Conservation (phyloP, 305 asterid species). For the Coffea humblotiana region DNA sequence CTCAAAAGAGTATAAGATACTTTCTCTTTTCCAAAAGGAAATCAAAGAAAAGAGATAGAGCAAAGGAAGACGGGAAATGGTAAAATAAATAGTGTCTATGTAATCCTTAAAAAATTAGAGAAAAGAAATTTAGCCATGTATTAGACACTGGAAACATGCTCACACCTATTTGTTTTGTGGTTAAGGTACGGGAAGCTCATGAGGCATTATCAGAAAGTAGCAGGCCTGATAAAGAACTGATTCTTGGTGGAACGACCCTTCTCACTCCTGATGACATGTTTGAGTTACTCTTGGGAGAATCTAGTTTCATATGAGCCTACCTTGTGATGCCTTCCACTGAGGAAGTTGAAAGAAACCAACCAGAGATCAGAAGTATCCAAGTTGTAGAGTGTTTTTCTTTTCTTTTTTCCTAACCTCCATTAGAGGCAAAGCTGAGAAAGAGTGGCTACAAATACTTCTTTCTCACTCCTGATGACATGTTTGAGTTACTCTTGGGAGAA, state of each 20-base stretch:
- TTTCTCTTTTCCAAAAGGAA: not conserved
- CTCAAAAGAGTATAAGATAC: not conserved
- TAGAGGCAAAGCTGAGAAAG: too few species aligned
- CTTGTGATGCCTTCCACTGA: not conserved
- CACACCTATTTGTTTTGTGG: constrained; percentile 17
- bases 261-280: constrained; percentile 84
- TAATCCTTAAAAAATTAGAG: not conserved
- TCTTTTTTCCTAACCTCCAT: too few species aligned
- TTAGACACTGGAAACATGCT: not conserved
- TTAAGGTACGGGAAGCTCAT: constrained; percentile 81
- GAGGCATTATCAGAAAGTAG: constrained; percentile 81
- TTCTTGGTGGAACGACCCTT: constrained; percentile 90
- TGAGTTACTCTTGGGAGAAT: constrained; percentile 74
- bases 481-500: constrained; percentile 75
- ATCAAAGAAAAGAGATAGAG: not conserved
- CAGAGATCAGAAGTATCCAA: too few species aligned
- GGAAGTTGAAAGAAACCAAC: too few species aligned
- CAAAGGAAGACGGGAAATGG: not conserved
- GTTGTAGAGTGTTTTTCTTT: too few species aligned
- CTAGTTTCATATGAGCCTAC: constrained; percentile 43
- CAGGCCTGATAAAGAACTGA: constrained; percentile 73
- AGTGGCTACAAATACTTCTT: constrained; percentile 13
- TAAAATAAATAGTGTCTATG: not conserved
- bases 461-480: constrained; percentile 83
- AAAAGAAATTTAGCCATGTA: not conserved